Base-by-base conservation (phyloP, 148 eudicot species). In the Simmondsia chinensis region DNA sequence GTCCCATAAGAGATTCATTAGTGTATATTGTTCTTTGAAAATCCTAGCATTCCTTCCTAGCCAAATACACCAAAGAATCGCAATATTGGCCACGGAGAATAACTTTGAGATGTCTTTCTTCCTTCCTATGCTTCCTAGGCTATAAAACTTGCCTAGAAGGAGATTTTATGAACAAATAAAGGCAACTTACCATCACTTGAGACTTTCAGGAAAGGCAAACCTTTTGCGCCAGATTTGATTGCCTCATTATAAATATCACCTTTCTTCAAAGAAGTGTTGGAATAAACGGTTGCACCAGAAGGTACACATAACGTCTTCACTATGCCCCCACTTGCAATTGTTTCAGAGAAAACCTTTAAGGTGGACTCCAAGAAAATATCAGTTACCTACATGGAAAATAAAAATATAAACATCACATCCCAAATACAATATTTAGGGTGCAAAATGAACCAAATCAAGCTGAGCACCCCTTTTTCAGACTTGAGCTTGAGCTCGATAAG, bases 181-280 rank as follows among this genome's bases (percentile, higher is more conserved):
- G 37, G 16, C 24, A 9, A 45, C 64, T 46, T 79, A 91, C 97
- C 93, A 56, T 91, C 73, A 53, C 52, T 53, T 59, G 71, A 64
- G 51, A 91, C 82, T 73, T 82, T 91, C 33, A 91, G 69, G 68
- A 76, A 91, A 63, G 97, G 97, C 56, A 91, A 74, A 43, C 95
- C 95, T 76, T 82, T 85, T 7, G 97, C 97, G 42, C 97, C 97
- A 49, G 94, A 79, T 74, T 72, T 82, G 13, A 91, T 55, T 50
- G 94, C 94, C 79, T 85, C 86, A 29, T 55, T 72, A 56, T 76
- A 79, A 25, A 91, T 72, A 35, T 76, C 94, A 46, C 97, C 97
- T 64, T 85, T 91, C 57, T 91, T 91, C 38, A 91, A 71, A 49
- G 95, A 67, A 29, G 88, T 69, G 46, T 91, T 91, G 42, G 97